Conservation (phyloP, 768 basidiomycete species). For the Leccinum aurantiacum region DNA sequence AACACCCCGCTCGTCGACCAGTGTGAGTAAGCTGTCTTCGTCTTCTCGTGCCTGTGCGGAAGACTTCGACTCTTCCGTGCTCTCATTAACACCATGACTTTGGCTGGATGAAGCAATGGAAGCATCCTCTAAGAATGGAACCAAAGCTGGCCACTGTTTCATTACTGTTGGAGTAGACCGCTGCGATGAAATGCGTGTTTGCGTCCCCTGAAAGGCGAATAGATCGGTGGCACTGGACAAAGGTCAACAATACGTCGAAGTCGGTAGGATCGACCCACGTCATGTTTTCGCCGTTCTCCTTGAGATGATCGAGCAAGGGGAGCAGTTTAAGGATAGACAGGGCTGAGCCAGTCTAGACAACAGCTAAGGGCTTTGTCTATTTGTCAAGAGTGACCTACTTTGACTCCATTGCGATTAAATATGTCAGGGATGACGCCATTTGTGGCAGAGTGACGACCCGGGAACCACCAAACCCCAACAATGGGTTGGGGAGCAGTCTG, state of each 20-base stretch:
- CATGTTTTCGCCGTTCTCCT: slow-evolving; percentile 63
- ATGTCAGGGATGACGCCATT: slow-evolving; percentile 66
- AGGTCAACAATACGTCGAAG: slow-evolving; percentile 17
- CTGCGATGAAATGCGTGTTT: slow-evolving; percentile 46
- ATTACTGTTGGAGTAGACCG: slow-evolving; percentile 58
- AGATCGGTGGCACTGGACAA: slow-evolving; percentile 66
- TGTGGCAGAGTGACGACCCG: slow-evolving; percentile 41
- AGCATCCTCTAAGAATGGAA: slow-evolving; percentile 52
- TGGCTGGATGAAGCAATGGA: slow-evolving; percentile 54
- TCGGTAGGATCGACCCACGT: slow-evolving; percentile 48
- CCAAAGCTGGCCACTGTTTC: slow-evolving; percentile 66
- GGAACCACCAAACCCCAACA: slow-evolving; percentile 74
- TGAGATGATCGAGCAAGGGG: slow-evolving; percentile 69
- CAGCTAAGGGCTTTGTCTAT: slow-evolving; percentile 4
- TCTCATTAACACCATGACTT: slow-evolving; percentile 29
- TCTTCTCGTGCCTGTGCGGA: slow-evolving; percentile 41
- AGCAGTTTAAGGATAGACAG: slow-evolving; percentile 66
- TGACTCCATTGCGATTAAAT: slow-evolving; percentile 62
- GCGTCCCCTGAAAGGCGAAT: slow-evolving; percentile 77
- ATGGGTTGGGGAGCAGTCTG: slow-evolving; percentile 31
- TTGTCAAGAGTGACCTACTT: slow-evolving; percentile 44
- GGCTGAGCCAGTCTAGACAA: slow-evolving; percentile 69
- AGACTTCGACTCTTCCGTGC: slow-evolving; percentile 31
- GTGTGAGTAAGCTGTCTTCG: slow-evolving; percentile 62
- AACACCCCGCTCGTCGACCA: slow-evolving; percentile 56